phyloP scores from a whole-genome alignment of 2,329 filamentous ascomycete genomes.

The Fusarium mundagurra region DNA sequence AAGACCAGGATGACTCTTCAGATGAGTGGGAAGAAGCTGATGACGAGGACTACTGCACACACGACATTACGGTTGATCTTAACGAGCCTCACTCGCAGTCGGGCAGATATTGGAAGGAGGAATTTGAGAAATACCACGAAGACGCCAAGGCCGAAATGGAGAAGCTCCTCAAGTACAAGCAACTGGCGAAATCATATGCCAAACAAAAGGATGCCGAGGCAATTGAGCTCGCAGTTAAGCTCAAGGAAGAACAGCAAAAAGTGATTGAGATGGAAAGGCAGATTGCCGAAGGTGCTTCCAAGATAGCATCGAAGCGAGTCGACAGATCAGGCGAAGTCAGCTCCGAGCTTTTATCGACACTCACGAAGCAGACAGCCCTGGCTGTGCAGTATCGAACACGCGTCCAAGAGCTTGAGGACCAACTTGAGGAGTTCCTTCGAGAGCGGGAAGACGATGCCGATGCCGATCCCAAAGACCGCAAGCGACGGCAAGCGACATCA shows the following conservation, averaged over 20 bases:
- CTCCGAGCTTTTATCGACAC: constrained; percentile 60
- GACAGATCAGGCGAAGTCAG: constrained; percentile 55
- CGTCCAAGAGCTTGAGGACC: constrained; percentile 66
- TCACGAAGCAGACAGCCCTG: constrained; percentile 66
- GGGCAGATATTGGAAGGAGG: constrained; percentile 81
- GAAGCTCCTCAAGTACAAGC: constrained; percentile 82
- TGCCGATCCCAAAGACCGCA: constrained; percentile 44
- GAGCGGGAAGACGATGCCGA: constrained; percentile 50
- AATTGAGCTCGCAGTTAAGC: constrained; percentile 69
- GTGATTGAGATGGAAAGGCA: constrained; percentile 71
- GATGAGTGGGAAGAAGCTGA: constrained; percentile 64
- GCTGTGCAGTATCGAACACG: constrained; percentile 67
- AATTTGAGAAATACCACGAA: constrained; percentile 78
- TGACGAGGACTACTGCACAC: constrained; percentile 57
- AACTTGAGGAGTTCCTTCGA: constrained; percentile 55
- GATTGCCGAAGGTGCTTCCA: constrained; percentile 67
- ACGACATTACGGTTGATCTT: constrained; percentile 75
- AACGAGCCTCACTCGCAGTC: constrained; percentile 80
- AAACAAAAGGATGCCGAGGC: constrained; percentile 80
- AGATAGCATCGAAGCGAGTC: constrained; percentile 55
- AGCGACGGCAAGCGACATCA: constrained; percentile 54
- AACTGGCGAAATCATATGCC: constrained; percentile 81
- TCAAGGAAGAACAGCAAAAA: constrained; percentile 74
- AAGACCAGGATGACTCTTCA: constrained; percentile 35
- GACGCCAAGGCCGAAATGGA: constrained; percentile 79